Conservation (phyloP, 345 rosid genomes). For the Geranium brycei region DNA sequence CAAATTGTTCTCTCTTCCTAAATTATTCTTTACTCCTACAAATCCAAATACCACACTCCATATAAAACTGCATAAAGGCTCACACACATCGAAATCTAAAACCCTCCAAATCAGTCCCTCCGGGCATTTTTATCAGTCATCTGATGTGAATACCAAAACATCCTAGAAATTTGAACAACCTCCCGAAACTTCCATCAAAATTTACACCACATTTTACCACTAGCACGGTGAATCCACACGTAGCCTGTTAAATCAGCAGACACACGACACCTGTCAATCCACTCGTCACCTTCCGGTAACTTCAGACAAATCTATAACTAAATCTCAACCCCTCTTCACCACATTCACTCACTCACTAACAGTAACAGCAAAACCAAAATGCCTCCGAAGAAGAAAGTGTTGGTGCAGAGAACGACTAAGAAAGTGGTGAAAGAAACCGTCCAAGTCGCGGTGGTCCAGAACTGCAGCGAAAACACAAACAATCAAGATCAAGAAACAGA, state of each 20-base stretch:
- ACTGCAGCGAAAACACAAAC: background rate
- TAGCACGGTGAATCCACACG: background rate
- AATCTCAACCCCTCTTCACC: background rate
- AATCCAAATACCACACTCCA: too few species aligned
- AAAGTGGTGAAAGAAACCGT: slow-evolving; percentile 30
- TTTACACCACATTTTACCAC: background rate
- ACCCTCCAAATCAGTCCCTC: too few species aligned
- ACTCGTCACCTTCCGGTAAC: background rate
- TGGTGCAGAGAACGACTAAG: slow-evolving; percentile 23
- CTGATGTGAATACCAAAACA: too few species aligned
- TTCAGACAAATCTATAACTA: background rate
- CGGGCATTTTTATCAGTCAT: too few species aligned
- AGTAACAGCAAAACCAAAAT: slow-evolving; percentile 8
- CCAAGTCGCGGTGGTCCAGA: slow-evolving; percentile 12
- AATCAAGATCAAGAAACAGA: background rate
- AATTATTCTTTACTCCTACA: too few species aligned
- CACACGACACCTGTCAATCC: background rate
- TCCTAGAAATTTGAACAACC: background rate
- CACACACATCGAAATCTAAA: too few species aligned
- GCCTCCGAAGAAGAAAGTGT: slow-evolving; percentile 32
- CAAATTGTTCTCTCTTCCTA: too few species aligned
- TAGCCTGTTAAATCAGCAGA: background rate
- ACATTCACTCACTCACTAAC: too few species aligned
- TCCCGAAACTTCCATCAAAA: background rate
- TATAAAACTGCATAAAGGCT: too few species aligned